Conservation (phyloP, 1,284 basidiomycete species). For the Sanguinoderma infundibulare region DNA sequence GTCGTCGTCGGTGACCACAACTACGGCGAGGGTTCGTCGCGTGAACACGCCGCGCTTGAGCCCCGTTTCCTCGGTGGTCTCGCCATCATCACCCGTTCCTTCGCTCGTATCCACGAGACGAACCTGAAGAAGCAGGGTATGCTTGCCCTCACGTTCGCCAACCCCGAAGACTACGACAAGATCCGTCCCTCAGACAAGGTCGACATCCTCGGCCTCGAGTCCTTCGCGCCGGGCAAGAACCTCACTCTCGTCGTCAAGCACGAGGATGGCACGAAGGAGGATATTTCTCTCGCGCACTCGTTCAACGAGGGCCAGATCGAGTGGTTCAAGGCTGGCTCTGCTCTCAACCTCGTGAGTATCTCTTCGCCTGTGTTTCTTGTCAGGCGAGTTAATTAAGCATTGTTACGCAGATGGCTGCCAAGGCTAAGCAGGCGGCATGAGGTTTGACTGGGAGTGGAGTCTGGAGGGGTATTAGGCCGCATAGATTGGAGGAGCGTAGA, state of each 20-base stretch:
- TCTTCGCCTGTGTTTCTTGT: background rate
- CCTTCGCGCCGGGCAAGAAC: conserved; percentile 88
- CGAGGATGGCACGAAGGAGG: conserved; percentile 78
- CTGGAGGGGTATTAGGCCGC: background rate
- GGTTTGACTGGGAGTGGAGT: background rate
- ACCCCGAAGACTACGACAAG: conserved; percentile 92
- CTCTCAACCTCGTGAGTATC: conserved; percentile 74
- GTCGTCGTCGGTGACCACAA: conserved; percentile 95
- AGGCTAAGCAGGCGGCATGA: conserved; percentile 51
- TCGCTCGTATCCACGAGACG: conserved; percentile 98
- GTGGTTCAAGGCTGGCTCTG: conserved; percentile 95
- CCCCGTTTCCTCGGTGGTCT: conserved; percentile 96
- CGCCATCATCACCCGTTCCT: conserved; percentile 94
- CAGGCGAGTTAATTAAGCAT: background rate
- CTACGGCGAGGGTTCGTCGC: conserved; percentile 98
- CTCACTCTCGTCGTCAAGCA: conserved; percentile 83
- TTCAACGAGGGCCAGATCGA: conserved; percentile 92
- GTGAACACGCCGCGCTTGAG: conserved; percentile 98
- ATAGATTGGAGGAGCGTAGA: conserved; percentile 10
- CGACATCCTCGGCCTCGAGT: conserved; percentile 83
- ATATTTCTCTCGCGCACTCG: conserved; percentile 76
- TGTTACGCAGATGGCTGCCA: conserved; percentile 49
- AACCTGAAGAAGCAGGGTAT: conserved; percentile 99
- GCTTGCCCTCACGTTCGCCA: conserved; percentile 89
- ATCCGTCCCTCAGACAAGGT: conserved; percentile 84